Conservation (phyloP, 768 basidiomycete genomes). For the Atractiella rhizophila region DNA sequence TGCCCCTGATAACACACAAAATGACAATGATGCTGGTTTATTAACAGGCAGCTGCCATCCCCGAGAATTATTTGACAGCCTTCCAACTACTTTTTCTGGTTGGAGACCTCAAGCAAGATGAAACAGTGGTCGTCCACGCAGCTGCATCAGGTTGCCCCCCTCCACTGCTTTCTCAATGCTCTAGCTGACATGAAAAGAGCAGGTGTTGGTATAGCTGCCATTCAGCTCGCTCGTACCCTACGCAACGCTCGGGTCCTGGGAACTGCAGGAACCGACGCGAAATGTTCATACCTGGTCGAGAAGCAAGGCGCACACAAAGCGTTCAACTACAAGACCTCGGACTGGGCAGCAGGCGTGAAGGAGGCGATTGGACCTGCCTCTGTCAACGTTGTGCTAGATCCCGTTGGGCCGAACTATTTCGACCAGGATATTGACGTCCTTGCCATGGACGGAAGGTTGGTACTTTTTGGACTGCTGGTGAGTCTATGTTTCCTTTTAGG, state of each 20-base stretch:
- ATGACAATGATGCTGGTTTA: not conserved
- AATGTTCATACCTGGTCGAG: constrained; percentile 45
- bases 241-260: constrained; percentile 49
- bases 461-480: constrained; percentile 38
- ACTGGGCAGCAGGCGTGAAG: constrained; percentile 51
- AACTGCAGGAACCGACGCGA: constrained; percentile 62
- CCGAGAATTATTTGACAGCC: constrained; percentile 76
- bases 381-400: constrained; percentile 62
- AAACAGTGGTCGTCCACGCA: constrained; percentile 65
- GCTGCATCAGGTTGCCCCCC: constrained; percentile 81
- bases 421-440: constrained; percentile 43
- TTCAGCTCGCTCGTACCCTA: constrained; percentile 51
- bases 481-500: too few species aligned
- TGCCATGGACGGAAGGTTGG: constrained; percentile 50
- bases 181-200: constrained; percentile 1
- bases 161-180: too few species aligned
- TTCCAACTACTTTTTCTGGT: constrained; percentile 40
- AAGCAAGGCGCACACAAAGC: constrained; percentile 28
- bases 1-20: not conserved
- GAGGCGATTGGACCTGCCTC: constrained; percentile 42
- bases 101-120: constrained; percentile 40
- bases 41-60: constrained; percentile 25
- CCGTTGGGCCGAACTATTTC: constrained; percentile 41
- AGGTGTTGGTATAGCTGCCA: constrained; percentile 53
- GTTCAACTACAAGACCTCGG: constrained; percentile 32